Conservation (phyloP, 2,329 filamentous ascomycete genomes). For the Microsporum ferrugineum region DNA sequence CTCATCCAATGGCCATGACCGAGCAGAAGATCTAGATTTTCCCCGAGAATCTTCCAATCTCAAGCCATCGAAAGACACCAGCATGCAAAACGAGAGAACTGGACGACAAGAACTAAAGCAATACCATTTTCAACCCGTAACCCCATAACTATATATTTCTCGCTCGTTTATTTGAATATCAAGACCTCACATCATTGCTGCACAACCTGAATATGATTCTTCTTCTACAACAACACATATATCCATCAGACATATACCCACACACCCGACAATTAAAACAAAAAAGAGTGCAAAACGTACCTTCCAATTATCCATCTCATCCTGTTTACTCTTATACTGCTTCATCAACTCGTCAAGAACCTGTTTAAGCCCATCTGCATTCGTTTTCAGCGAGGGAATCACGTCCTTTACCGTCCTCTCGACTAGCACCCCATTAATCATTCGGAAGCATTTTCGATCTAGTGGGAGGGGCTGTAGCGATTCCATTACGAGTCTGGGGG, state of each 20-base stretch:
- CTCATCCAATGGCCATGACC: too few relatives aligned
- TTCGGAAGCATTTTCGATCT: slow-evolving; percentile 93
- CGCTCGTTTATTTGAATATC: not conserved
- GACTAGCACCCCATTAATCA: slow-evolving; percentile 94
- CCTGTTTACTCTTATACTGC: slow-evolving; percentile 90
- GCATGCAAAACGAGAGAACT: not conserved
- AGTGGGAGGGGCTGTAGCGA: slow-evolving; percentile 70
- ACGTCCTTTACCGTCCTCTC: slow-evolving; percentile 92
- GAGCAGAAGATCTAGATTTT: too few relatives aligned
- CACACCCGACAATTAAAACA: not conserved
- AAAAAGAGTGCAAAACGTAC: slow-evolving; percentile 35
- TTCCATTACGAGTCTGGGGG: slow-evolving; percentile 73
- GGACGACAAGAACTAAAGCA: too few relatives aligned
- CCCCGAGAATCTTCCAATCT: too few relatives aligned
- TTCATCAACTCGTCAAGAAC: slow-evolving; percentile 89
- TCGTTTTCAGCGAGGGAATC: slow-evolving; percentile 79
- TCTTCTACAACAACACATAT: slow-evolving; percentile 20
- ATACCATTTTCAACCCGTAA: not conserved
- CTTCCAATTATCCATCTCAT: slow-evolving; percentile 98
- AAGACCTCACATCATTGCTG: slow-evolving; percentile 20
- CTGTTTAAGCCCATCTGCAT: slow-evolving; percentile 86
- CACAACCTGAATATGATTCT: slow-evolving; percentile 31
- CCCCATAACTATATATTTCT: not conserved
- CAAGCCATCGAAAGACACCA: too few relatives aligned
- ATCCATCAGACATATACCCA: not conserved